Conservation (phyloP, 2,329 filamentous ascomycete genomes). For the Alternaria angustiovoidea region DNA sequence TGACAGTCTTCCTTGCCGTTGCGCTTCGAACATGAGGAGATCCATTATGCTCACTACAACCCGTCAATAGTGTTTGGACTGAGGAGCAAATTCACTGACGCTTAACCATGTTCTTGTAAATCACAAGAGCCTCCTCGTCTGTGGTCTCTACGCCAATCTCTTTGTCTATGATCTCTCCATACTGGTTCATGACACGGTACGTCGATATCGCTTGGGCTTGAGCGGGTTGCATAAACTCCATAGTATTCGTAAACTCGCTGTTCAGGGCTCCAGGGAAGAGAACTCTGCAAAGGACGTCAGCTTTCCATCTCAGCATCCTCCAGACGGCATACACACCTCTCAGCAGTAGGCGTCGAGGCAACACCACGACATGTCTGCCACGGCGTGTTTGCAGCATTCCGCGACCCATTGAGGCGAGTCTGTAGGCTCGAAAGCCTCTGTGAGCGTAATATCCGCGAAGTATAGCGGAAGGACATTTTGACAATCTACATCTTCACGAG, state of each 20-base stretch:
- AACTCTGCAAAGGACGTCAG: slow-evolving; percentile 52
- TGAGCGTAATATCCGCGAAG: slow-evolving; percentile 34
- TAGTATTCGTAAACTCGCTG: slow-evolving; percentile 84
- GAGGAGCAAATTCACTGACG: slow-evolving; percentile 44
- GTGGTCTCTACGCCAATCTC: slow-evolving; percentile 71
- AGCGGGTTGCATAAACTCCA: slow-evolving; percentile 79
- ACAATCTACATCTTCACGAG: slow-evolving; percentile 29
- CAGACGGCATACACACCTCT: slow-evolving; percentile 60
- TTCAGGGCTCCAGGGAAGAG: slow-evolving; percentile 94
- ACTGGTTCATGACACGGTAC: slow-evolving; percentile 89
- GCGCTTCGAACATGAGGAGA: slow-evolving; percentile 96
- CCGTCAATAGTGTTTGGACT: slow-evolving; percentile 8
- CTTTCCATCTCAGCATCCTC: background rate
- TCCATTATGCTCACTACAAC: slow-evolving; percentile 81
- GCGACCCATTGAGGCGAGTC: slow-evolving; percentile 26
- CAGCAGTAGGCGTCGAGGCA: slow-evolving; percentile 66
- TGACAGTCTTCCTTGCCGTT: slow-evolving; percentile 89
- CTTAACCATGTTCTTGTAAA: slow-evolving; percentile 72
- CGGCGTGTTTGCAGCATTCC: slow-evolving; percentile 20
- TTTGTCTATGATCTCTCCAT: slow-evolving; percentile 82
- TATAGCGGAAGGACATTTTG: slow-evolving; percentile 48
- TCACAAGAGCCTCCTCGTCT: slow-evolving; percentile 65
- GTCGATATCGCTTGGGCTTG: slow-evolving; percentile 79
- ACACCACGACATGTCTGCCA: slow-evolving; percentile 62
- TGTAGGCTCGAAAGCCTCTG: slow-evolving; percentile 24